Conservation (phyloP, 2,329 filamentous ascomycete species). For the Fusarium incarnatum region DNA sequence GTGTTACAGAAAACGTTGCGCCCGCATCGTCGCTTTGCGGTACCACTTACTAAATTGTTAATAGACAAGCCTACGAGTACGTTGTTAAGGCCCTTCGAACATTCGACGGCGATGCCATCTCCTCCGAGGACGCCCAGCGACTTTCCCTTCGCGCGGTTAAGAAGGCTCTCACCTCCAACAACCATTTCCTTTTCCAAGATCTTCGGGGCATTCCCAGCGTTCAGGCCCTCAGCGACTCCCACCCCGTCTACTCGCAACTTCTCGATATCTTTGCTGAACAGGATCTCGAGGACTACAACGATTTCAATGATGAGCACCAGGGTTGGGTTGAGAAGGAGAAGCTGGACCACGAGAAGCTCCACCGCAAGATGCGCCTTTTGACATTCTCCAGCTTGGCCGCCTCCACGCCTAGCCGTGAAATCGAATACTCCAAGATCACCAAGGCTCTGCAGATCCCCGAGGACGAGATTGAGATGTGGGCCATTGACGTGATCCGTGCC, state of each 20-base stretch:
- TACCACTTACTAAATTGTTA: constrained; percentile 31
- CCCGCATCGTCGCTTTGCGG: background rate
- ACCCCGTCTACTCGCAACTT: constrained; percentile 88
- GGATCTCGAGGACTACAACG: constrained; percentile 93
- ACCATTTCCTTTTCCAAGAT: constrained; percentile 79
- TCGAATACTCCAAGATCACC: constrained; percentile 87
- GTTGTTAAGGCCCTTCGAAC: constrained; percentile 71
- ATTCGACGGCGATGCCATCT: constrained; percentile 67
- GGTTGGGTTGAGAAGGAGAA: constrained; percentile 84
- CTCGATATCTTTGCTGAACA: constrained; percentile 96
- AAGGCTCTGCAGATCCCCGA: constrained; percentile 84
- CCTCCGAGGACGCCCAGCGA: constrained; percentile 70
- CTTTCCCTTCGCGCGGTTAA: constrained; percentile 69
- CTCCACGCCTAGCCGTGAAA: constrained; percentile 82
- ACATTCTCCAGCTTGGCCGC: constrained; percentile 92
- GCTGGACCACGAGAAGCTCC: constrained; percentile 77
- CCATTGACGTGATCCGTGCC: constrained; percentile 96
- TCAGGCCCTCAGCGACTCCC: constrained; percentile 86
- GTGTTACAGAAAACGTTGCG: background rate
- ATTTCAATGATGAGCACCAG: constrained; percentile 92
- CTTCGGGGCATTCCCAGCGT: constrained; percentile 84
- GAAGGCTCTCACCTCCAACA: constrained; percentile 64
- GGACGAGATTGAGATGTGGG: constrained; percentile 96
- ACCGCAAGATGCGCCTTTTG: constrained; percentile 95
- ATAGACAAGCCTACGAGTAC: constrained; percentile 73